These are phyloP conservation scores for Rosa hybrid DNA, from an alignment of 331 rosid genomes.

Conservation along the genomic window DNA sequence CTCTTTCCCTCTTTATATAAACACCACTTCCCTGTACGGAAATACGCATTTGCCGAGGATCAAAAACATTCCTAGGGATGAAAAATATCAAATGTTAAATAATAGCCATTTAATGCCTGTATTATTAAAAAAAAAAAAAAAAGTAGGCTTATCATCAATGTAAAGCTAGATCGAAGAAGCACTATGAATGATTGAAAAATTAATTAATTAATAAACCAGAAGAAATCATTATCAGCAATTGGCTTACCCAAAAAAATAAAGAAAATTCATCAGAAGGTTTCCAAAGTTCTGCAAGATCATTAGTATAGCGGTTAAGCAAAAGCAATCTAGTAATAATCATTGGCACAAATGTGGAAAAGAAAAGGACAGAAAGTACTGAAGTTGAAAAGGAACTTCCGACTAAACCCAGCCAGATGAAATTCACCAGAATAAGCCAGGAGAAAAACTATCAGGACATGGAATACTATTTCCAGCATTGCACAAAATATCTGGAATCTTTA, in stretches of 20 bases:
- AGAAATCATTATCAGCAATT: conserved; percentile 12
- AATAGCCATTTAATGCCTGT: background rate
- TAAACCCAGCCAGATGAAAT: conserved; percentile 6
- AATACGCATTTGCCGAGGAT: conserved; percentile 95
- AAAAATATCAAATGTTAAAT: conserved; percentile 20
- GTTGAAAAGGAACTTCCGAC: background rate
- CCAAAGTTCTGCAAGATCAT: conserved; percentile 78
- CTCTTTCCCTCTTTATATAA: conserved; percentile 93
- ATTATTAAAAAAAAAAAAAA: too few relatives aligned
- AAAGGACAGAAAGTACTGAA: background rate
- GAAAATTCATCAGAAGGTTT: conserved; percentile 89
- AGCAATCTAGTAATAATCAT: conserved; percentile 10
- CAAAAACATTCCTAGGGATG: conserved; percentile 80
- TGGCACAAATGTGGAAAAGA: conserved; percentile 6
- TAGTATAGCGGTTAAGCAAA: background rate
- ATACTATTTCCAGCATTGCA: background rate
- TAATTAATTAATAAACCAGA: conserved; percentile 12
- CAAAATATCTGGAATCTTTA: background rate
- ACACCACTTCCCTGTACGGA: conserved; percentile 98
- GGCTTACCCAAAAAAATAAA: conserved; percentile 92
- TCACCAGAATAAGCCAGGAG: background rate
- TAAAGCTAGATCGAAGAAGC: conserved; percentile 17
- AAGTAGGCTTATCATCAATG: background rate
- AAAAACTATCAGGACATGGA: background rate
- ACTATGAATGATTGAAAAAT: conserved; percentile 3